A percentile compares a stretch with the other conserved stretches of the same genome.
Evolutionary conservation across 1,284 basidiomycete genomes (phyloP).

Genomic region (Phlebopus sp.): DNA sequence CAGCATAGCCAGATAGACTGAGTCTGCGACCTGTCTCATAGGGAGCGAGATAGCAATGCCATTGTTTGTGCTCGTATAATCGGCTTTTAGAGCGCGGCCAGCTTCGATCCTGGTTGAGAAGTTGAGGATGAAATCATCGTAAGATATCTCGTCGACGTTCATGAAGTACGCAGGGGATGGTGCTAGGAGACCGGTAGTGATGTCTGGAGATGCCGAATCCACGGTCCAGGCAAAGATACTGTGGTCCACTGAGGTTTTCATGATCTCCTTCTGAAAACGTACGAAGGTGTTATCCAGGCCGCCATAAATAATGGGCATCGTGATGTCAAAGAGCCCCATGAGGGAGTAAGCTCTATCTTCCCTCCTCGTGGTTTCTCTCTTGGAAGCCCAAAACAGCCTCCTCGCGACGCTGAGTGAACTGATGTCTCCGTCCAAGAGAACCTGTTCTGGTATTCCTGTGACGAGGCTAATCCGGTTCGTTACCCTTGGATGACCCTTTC

Average conservation of each 20-base stretch:
- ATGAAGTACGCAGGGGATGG: not conserved
- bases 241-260: constrained; percentile 9
- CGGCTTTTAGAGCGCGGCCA: not conserved
- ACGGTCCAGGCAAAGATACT: constrained; percentile 11
- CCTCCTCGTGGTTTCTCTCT: constrained; percentile 4
- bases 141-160: constrained; percentile 2
- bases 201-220: not conserved
- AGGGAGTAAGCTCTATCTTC: constrained; percentile 13
- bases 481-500: not conserved
- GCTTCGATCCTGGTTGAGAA: not conserved
- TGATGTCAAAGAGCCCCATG: constrained; percentile 9
- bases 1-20: constrained; percentile 2
- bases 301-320: constrained; percentile 9
- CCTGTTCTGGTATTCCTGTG: constrained; percentile 5
- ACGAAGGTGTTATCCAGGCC: constrained; percentile 8
- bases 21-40: not conserved
- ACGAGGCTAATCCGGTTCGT: not conserved
- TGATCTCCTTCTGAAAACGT: constrained; percentile 10
- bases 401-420: constrained; percentile 1
- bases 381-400: constrained; percentile 10
- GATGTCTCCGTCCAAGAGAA: constrained; percentile 1
- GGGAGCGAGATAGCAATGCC: constrained; percentile 5
- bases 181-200: constrained; percentile 1
- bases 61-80: constrained; percentile 4
- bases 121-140: not conserved